These are phyloP conservation scores for Malbranchea zuffiana DNA, from an alignment of 2,329 filamentous ascomycete species.

Conservation along the genomic window DNA sequence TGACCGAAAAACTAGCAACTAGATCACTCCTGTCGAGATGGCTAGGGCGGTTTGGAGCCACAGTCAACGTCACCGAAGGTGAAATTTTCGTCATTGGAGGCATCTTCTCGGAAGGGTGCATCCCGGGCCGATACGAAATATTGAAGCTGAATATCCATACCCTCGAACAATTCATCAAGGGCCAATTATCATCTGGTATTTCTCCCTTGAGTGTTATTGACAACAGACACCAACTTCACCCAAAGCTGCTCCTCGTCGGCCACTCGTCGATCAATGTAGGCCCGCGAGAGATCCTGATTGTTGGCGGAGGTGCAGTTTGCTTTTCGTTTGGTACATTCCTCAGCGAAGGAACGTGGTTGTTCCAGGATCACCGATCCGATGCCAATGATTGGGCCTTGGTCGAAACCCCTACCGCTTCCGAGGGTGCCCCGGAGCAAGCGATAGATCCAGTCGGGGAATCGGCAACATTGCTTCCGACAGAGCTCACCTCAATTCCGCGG, in stretches of 20 bases:
- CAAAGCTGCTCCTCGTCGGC: slow-evolving; percentile 61
- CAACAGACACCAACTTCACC: too few species aligned
- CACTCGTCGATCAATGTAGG: slow-evolving; percentile 45
- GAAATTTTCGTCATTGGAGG: slow-evolving; percentile 45
- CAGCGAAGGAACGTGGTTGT: slow-evolving; percentile 52
- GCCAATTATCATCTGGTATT: too few species aligned
- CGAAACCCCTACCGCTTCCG: slow-evolving; percentile 14
- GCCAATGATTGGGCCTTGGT: slow-evolving; percentile 27
- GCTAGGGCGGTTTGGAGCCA: slow-evolving; percentile 42
- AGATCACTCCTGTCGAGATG: slow-evolving; percentile 23
- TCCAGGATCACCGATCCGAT: slow-evolving; percentile 26
- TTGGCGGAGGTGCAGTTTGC: slow-evolving; percentile 75
- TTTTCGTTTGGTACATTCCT: slow-evolving; percentile 85
- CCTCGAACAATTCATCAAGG: too few species aligned
- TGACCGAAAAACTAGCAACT: slow-evolving; percentile 18
- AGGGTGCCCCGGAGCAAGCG: slow-evolving; percentile 10
- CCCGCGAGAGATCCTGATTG: slow-evolving; percentile 46
- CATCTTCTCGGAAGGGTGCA: slow-evolving; percentile 29
- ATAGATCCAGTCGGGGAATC: slow-evolving; percentile 6
- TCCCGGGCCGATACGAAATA: slow-evolving; percentile 44
- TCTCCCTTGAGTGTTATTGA: too few species aligned
- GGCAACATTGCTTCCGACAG: slow-evolving; percentile 15
- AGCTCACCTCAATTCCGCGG: slow-evolving; percentile 40
- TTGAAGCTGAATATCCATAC: slow-evolving; percentile 28
- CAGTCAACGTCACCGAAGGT: slow-evolving; percentile 35